These are phyloP conservation scores for Leavenworthia alabamica DNA, from an alignment of 345 rosid genomes.

Conservation along the genomic window DNA sequence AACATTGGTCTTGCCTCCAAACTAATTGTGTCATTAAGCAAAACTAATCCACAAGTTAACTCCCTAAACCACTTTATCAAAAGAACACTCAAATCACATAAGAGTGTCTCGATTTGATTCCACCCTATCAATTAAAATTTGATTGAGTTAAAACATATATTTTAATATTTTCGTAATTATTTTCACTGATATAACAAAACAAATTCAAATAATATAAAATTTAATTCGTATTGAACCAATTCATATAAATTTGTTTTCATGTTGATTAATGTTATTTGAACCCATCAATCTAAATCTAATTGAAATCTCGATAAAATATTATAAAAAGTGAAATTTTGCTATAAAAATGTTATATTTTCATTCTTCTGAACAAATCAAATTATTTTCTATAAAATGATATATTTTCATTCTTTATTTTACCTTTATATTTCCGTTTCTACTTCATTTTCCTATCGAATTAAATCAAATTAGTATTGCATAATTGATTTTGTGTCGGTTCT, in stretches of 20 bases:
- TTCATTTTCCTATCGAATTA: not conserved
- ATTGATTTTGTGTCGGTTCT: slow-evolving; percentile 1
- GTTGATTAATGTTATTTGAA: not conserved
- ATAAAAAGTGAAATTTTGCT: not conserved
- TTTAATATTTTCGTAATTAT: not conserved
- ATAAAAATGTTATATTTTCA: not conserved
- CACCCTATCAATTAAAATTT: not conserved
- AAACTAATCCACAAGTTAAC: slow-evolving; percentile 21
- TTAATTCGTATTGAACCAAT: not conserved
- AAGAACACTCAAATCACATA: not conserved
- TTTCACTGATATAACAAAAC: not conserved
- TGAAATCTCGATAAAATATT: not conserved
- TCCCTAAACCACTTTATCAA: not conserved
- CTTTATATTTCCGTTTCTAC: not conserved
- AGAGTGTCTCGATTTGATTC: not conserved
- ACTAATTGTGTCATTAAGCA: not conserved
- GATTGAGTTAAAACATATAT: not conserved
- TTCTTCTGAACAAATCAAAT: not conserved
- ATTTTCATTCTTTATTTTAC: not conserved
- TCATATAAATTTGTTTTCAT: not conserved
- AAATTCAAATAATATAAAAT: not conserved
- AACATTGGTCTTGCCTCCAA: not conserved
- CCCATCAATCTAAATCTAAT: not conserved
- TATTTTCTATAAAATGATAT: not conserved
- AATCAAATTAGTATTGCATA: not conserved